Evolutionary conservation across 108 stramenopile species (phyloP).

Genomic region (Skeletonema grethae): DNA sequence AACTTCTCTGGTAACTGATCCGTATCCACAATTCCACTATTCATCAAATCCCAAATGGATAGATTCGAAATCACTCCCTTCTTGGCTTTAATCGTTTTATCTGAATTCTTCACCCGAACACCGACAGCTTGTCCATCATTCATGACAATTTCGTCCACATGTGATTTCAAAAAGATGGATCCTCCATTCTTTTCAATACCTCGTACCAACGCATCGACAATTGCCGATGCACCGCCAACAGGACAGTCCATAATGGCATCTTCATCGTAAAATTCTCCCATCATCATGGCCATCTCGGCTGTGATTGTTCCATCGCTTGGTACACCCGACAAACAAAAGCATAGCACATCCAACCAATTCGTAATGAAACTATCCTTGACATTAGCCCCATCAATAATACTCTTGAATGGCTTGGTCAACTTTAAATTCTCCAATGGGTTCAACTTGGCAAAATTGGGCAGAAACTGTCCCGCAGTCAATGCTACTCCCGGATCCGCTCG

Average conservation of each 20-base stretch:
- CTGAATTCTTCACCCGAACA: slow-evolving; percentile 30
- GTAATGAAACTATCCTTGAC: slow-evolving; percentile 71
- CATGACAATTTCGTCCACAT: slow-evolving; percentile 77
- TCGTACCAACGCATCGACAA: slow-evolving; percentile 87
- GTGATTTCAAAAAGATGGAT: slow-evolving; percentile 51
- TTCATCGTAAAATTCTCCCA: slow-evolving; percentile 84
- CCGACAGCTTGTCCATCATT: slow-evolving; percentile 70
- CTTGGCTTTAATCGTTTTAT: slow-evolving; percentile 43
- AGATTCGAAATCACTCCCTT: slow-evolving; percentile 77
- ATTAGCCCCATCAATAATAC: slow-evolving; percentile 53
- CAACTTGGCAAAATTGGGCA: slow-evolving; percentile 63
- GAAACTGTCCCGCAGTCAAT: slow-evolving; percentile 62
- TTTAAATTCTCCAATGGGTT: slow-evolving; percentile 80
- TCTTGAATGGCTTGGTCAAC: slow-evolving; percentile 66
- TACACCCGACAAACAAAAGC: slow-evolving; percentile 85
- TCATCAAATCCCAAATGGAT: slow-evolving; percentile 71
- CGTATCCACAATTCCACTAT: slow-evolving; percentile 62
- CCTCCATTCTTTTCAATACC: slow-evolving; percentile 86
- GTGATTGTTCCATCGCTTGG: slow-evolving; percentile 85
- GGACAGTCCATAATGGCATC: slow-evolving; percentile 89
- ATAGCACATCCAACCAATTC: slow-evolving; percentile 87
- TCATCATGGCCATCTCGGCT: slow-evolving; percentile 94
- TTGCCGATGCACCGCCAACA: slow-evolving; percentile 72
- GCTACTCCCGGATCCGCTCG: slow-evolving; percentile 59
- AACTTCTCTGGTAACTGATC: slow-evolving; percentile 54